Conservation (phyloP, 495 filamentous ascomycete species). For the Neurospora sp. region DNA sequence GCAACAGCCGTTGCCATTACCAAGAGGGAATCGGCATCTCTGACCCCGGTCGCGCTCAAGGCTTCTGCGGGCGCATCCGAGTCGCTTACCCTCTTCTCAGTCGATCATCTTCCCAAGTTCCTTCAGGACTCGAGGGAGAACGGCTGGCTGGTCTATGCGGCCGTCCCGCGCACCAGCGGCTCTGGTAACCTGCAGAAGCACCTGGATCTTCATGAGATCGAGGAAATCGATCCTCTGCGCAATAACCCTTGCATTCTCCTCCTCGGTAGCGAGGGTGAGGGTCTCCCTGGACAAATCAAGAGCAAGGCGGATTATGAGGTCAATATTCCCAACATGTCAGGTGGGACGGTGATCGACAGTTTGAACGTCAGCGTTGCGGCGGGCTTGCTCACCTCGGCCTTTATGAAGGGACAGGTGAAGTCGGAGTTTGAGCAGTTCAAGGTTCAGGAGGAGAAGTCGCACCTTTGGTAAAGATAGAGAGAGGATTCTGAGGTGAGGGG, state of each 20-base stretch:
- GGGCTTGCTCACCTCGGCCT: conserved; percentile 58
- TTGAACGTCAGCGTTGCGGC: conserved; percentile 85
- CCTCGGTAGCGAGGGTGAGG: conserved; percentile 74
- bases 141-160: conserved; percentile 81
- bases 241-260: conserved; percentile 64
- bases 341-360: conserved; percentile 53
- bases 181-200: conserved; percentile 16
- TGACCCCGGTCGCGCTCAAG: conserved; percentile 72
- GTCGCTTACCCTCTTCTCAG: conserved; percentile 56
- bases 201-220: conserved; percentile 23
- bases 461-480: conserved; percentile 12
- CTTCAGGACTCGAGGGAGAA: conserved; percentile 52
- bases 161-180: conserved; percentile 44
- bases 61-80: conserved; percentile 82
- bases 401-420: conserved; percentile 25
- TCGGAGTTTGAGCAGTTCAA: conserved; percentile 9
- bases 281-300: conserved; percentile 51
- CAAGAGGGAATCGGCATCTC: conserved; percentile 53
- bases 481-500: not conserved
- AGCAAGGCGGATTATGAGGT: conserved; percentile 51
- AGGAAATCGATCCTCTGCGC: conserved; percentile 39
- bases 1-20: conserved; percentile 65
- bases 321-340: conserved; percentile 37
- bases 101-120: conserved; percentile 56
- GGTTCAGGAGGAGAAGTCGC: conserved; percentile 11